Conservation (phyloP, 2,329 filamentous ascomycete species). For the Beauveria sp. region DNA sequence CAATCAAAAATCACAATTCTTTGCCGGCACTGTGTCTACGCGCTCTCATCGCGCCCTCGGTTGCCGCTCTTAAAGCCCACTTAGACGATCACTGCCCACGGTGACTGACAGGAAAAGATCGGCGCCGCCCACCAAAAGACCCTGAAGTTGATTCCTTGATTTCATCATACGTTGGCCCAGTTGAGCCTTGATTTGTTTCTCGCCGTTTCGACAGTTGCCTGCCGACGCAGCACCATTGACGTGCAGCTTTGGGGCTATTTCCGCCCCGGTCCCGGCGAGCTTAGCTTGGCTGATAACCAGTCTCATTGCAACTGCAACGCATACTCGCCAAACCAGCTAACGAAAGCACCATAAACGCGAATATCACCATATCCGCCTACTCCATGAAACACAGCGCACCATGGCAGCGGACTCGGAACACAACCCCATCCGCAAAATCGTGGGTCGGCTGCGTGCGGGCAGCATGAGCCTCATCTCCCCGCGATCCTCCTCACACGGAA, state of each 20-base stretch:
- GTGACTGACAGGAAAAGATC: neutral
- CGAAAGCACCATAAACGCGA: neutral
- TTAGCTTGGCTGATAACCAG: neutral
- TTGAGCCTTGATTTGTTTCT: neutral
- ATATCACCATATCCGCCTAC: neutral
- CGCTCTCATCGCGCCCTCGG: neutral
- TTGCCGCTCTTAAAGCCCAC: neutral
- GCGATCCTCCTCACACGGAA: neutral
- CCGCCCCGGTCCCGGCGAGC: neutral
- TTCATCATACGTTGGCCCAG: neutral
- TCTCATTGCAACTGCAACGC: neutral
- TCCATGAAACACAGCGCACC: neutral
- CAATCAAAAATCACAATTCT: neutral
- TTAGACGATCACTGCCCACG: constrained; percentile 3
- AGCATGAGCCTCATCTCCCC: constrained; percentile 9
- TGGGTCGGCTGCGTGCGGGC: constrained; percentile 8
- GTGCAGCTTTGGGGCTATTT: constrained; percentile 2
- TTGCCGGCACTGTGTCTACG: neutral
- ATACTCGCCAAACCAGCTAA: neutral
- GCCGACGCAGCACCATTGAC: neutral
- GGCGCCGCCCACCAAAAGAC: constrained; percentile 1
- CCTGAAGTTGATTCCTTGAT: constrained; percentile 7
- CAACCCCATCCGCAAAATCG: constrained; percentile 7
- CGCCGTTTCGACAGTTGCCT: neutral
- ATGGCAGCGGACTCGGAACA: neutral